Conservation (phyloP, 768 basidiomycete species). For the Udeniomyces megalosporus region DNA sequence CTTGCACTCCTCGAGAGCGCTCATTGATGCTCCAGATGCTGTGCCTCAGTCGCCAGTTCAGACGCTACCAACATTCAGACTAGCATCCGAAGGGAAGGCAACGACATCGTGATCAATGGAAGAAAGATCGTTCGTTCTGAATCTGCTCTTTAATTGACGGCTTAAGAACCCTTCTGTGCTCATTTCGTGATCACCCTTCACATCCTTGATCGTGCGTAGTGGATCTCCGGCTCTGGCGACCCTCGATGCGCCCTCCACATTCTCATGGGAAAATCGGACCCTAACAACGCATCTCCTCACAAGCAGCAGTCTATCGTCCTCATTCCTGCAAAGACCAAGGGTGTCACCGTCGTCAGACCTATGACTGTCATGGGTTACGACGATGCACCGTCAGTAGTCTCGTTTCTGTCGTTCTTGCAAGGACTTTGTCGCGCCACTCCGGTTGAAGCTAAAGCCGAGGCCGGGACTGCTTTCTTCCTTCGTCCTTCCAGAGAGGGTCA, state of each 20-base stretch:
- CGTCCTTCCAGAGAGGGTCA: constrained; percentile 45
- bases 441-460: not conserved
- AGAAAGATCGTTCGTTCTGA: constrained; percentile 67
- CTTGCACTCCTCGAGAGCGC: not conserved
- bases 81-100: constrained; percentile 62
- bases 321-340: constrained; percentile 72
- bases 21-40: too few species aligned
- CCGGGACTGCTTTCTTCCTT: not conserved
- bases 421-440: too few species aligned
- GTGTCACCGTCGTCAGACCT: constrained; percentile 76
- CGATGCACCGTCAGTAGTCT: constrained; percentile 43
- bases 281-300: constrained; percentile 46
- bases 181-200: not conserved
- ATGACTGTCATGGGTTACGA: constrained; percentile 91
- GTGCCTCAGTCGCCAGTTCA: constrained; percentile 77
- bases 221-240: constrained; percentile 94
- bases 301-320: constrained; percentile 85
- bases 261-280: constrained; percentile 64
- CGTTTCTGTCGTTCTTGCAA: not conserved
- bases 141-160: not conserved
- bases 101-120: constrained; percentile 82
- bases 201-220: too few species aligned
- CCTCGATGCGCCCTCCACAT: constrained; percentile 77
- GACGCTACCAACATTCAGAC: constrained; percentile 90
- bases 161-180: not conserved